Percentiles rank a stretch among this genome's conserved stretches.
Evolutionary conservation across 2,329 filamentous ascomycete species (phyloP).

Genomic region (Graphiopsis chlorocephala): DNA sequence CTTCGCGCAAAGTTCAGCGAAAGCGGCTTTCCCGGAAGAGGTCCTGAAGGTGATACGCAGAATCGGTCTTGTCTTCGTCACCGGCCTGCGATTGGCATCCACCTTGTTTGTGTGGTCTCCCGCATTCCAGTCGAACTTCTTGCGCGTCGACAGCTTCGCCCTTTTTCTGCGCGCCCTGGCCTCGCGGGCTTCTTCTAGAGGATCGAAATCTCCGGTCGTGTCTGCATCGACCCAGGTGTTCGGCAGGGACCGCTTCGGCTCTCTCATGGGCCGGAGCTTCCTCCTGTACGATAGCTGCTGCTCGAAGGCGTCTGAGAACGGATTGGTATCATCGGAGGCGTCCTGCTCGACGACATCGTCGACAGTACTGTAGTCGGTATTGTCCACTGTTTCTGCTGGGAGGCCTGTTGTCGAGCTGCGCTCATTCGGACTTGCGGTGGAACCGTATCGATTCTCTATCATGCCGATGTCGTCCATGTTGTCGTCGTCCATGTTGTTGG

Average conservation of each 20-base stretch:
- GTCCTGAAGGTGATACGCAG: not conserved
- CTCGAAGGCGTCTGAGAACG: not conserved
- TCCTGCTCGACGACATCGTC: not conserved
- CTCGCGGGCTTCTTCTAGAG: slow-evolving; percentile 18
- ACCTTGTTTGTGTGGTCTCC: not conserved
- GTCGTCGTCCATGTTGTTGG: not conserved
- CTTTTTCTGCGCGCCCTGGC: slow-evolving; percentile 5
- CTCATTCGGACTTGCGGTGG: not conserved
- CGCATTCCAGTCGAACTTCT: not conserved
- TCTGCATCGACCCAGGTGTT: slow-evolving; percentile 31
- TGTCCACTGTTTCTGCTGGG: not conserved
- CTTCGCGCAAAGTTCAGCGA: not conserved
- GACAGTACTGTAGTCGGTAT: not conserved
- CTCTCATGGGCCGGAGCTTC: not conserved
- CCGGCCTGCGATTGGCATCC: too few relatives aligned
- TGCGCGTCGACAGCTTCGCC: not conserved
- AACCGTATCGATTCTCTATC: not conserved
- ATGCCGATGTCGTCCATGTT: not conserved
- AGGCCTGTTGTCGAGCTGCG: not conserved
- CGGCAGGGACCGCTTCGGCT: not conserved
- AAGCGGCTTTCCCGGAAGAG: not conserved
- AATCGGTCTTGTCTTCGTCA: not conserved
- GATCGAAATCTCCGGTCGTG: slow-evolving; percentile 36
- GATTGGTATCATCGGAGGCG: not conserved
- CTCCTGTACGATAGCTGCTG: not conserved